Evolutionary conservation across 1,284 basidiomycete genomes (phyloP), one percentile per base, ranked within the genome.

Genomic region (Pisolithus thermaeus): DNA sequence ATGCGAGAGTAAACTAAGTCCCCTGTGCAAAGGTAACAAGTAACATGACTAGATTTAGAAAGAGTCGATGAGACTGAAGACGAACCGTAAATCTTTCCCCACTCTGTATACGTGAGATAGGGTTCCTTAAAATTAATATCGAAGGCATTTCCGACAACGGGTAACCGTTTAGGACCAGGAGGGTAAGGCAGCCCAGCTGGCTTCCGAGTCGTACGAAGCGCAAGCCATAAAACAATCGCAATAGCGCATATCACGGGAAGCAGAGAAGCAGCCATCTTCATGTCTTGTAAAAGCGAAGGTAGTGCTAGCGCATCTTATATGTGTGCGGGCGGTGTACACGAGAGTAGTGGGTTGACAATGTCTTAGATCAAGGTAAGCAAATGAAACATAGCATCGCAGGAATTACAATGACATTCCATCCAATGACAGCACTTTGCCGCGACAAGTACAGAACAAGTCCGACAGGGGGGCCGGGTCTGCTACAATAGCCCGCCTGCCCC

Each of bases 131-230:
- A 25, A 18, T 28, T 36, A 11, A 47, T 52, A 28, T 54, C 38
- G 23, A 47, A 23, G 22, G 27, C 32, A 35, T 45, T 54, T 22
- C 51, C 52, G 12, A 44, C 38, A n/a, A 48, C 16, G 12, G 51
- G 51, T 39, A 54, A 45, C 18, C 36, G 20, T 12, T 28, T 53
- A 30, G 52, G 52, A 27, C 51, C 46, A 7, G 52, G 52, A 35
- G 52, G 52, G 12, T 39, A 48, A 50, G 49, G 45, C n/a, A 48
- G 16, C 6, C 11, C 45, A 47, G 2, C 16, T 25, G 9, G 20
- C 25, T 20, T 25, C n/a, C 22, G 8, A 18, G 25, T 28, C 36
- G 18, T 43, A 9, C 25, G 42, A 43, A 43, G 23, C 16, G 14
- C 27, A 11, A 43, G 8, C 42, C 42, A 43, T 14, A 43, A 6